Evolutionary conservation across 2,329 filamentous ascomycete genomes (phyloP), one percentile per base, ranked within the genome.

Genomic region (Cladosporium halotolerans): DNA sequence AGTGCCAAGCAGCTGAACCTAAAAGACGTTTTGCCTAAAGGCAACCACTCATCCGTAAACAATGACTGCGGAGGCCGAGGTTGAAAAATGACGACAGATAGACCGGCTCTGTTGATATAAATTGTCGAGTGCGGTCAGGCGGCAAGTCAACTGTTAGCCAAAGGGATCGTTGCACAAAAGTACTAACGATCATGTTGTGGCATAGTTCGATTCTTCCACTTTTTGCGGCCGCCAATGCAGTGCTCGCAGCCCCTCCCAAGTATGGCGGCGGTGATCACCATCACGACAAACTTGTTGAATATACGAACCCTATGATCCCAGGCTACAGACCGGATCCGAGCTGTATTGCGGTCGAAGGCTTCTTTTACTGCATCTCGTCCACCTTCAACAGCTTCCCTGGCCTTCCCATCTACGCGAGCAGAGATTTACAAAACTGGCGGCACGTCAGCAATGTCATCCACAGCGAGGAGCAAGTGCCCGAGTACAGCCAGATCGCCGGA

Each of bases 271-370:
- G 9, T n/a, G 13, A 7, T 28, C 23, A 34, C 13, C 4, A 13
- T 14, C 40, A 31, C 19, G 13, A 45, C 11, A 42, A 9, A 19
- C 47, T 43, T n/a, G 44, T 40, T 7, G 48, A 51, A 4, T 63
- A 63, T 39, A 67, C 66, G 53, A 77, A 77, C 58, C 75, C 74
- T 1, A 71, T 77, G 23, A 58, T 78, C 2, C 71, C 75, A 3
- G 75, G 74, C 10, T 77, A 72, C 49, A 67, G 74, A 47, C 70
- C 74, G 0, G 74, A 76, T 55, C 74, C 74, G 1, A 73, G 69
- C 42, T 74, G 73, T 53, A 68, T 73, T 18, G 68, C 70, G 39
- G 50, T 53, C 16, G 59, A 71, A 31, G 58, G 67, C 31, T 72
- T 69, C 0, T 73, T 72, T 57, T 76, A 73, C 61, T 72, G 72